These are phyloP conservation scores for Aspergillus saccharolyticus DNA, from an alignment of 495 filamentous ascomycete genomes.

Conservation along the genomic window DNA sequence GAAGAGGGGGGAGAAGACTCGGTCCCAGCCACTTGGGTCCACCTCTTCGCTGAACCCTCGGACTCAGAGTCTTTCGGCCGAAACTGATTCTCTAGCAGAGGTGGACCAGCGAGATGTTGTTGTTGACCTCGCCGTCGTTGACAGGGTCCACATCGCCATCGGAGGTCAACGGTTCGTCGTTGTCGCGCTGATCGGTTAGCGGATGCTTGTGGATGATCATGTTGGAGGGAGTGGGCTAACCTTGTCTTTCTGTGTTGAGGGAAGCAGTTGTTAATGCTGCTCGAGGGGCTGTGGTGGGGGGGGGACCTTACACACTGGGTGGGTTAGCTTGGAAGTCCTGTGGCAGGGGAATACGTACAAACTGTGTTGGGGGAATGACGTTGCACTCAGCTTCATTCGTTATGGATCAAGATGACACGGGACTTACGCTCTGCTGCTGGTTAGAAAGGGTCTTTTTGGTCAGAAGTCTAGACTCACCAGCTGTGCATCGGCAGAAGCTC, in stretches of 20 bases:
- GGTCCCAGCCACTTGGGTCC: background rate
- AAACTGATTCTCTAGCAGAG: conserved; percentile 10
- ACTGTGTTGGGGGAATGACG: background rate
- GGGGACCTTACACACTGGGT: conserved; percentile 1
- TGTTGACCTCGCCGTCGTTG: conserved; percentile 15
- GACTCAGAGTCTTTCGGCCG: background rate
- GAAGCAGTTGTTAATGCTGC: background rate
- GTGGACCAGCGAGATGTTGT: conserved; percentile 15
- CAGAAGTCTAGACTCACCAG: background rate
- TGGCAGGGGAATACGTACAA: background rate
- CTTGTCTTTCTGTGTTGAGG: conserved; percentile 3
- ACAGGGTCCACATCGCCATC: conserved; percentile 12
- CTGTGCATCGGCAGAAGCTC: background rate
- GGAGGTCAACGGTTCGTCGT: conserved; percentile 1
- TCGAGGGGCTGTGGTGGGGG: background rate
- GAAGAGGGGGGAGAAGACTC: background rate
- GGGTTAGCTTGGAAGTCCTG: background rate
- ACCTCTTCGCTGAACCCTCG: background rate
- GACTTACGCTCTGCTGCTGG: background rate
- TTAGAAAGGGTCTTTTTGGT: background rate
- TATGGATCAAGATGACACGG: background rate
- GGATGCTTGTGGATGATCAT: background rate
- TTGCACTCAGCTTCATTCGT: background rate
- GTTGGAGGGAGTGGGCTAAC: background rate
- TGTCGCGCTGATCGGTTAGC: conserved; percentile 10